Evolutionary conservation across 352 stramenopile genomes (phyloP), one percentile per base, ranked within the genome.

Genomic region (Aphanomyces stellatus): DNA sequence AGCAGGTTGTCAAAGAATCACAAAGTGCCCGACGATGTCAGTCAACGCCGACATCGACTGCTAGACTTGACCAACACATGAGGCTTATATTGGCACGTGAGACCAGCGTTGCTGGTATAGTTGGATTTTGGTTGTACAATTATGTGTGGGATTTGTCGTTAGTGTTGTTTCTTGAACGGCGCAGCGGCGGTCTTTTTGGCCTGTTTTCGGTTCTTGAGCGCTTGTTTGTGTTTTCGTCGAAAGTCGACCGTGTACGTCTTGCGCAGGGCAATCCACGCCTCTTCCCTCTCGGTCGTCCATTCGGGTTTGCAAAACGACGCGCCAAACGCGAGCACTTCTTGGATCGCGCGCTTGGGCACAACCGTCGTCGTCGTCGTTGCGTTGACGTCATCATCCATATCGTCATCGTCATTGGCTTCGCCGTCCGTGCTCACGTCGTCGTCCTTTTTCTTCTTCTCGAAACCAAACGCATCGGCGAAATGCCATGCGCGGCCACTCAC

Each of bases 201-300:
- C 49, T 85, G 81, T 71, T 93, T 93, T 63, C 87, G 87, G 60
- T 71, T 77, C 72, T 90, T 88, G 56, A 88, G 70, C 40, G 84
- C 78, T 53, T 90, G 80, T 33, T 82, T 81, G 19, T 82, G 80
- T 74, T 93, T 93, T 61, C 84, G 82, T 42, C 89, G 89, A 69
- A 85, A 93, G 69, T 93, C 84, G 22, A 88, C 64, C 62, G 84
- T 90, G 41, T 91, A 75, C 51, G 86, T 90, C 71, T 86, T 88
- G 41, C 82, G 72, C 11, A 76, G 74, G 60, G 88, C 78, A 3
- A 73, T 69, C 84, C 84, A 93, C 35, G 69, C 53, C 34, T 76
- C 53, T 51, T 70, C 74, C 35, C 43, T 31, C 24, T 76, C 67
- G 0, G 69, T 28, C n/a, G 72, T 67, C 27, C 62, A 72, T 25